phyloP scores from a whole-genome alignment of 2,329 filamentous ascomycete genomes.

The Neofusicoccum sp. region DNA sequence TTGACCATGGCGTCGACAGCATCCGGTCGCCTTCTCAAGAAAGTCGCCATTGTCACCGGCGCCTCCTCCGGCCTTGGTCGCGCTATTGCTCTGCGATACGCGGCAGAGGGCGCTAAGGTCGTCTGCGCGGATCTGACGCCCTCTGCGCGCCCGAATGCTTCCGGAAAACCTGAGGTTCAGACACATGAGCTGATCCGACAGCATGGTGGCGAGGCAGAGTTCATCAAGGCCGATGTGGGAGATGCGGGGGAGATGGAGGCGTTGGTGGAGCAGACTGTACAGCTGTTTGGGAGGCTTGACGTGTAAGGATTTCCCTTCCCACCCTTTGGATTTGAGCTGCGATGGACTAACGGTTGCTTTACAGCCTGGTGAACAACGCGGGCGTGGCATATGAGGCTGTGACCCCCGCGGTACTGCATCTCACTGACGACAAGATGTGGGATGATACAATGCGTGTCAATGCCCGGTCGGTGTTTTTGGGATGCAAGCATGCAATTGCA shows the following conservation, averaged over 20 bases:
- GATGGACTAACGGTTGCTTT: conserved; percentile 20
- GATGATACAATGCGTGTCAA: conserved; percentile 34
- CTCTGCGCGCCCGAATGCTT: too few relatives aligned
- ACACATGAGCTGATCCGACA: conserved; percentile 22
- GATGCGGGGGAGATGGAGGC: conserved; percentile 22
- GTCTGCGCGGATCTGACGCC: conserved; percentile 23
- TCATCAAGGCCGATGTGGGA: conserved; percentile 31
- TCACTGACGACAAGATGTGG: conserved; percentile 28
- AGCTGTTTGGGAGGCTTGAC: conserved; percentile 33
- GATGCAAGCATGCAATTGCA: conserved; percentile 31
- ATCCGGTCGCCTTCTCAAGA: conserved; percentile 14
- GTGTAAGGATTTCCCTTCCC: conserved; percentile 22
- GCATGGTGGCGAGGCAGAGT: conserved; percentile 20
- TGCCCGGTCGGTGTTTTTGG: conserved; percentile 33
- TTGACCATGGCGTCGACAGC: too few relatives aligned
- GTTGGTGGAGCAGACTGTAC: conserved; percentile 28
- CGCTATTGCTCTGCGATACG: conserved; percentile 22
- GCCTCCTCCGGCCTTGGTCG: conserved; percentile 33
- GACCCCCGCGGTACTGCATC: conserved; percentile 23
- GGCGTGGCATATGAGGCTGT: conserved; percentile 30
- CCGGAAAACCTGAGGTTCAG: not conserved
- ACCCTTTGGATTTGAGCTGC: not conserved
- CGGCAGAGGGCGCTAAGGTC: conserved; percentile 23
- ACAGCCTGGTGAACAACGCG: conserved; percentile 31
- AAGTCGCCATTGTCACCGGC: conserved; percentile 34